phyloP scores from a whole-genome alignment of 768 basidiomycete species.

The Boletus sensibilis region DNA sequence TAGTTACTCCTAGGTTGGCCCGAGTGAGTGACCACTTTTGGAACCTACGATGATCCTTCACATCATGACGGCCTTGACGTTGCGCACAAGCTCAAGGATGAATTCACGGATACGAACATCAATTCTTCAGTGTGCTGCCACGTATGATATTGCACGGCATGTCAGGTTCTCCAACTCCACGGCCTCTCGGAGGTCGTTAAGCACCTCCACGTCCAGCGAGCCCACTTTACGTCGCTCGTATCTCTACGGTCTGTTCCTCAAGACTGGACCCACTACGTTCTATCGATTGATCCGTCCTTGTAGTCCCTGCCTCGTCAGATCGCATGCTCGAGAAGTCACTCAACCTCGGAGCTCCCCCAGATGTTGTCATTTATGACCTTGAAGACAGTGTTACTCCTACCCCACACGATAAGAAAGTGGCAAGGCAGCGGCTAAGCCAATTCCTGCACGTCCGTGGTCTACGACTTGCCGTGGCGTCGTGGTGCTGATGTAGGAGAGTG shows the following conservation, averaged over 20 bases:
- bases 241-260: slow-evolving; percentile 47
- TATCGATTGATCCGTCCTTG: not conserved
- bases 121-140: not conserved
- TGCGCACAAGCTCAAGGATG: slow-evolving; percentile 7
- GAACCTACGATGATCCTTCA: not conserved
- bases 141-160: not conserved
- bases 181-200: slow-evolving; percentile 10
- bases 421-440: slow-evolving; percentile 50
- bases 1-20: not conserved
- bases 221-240: slow-evolving; percentile 50
- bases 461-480: not conserved
- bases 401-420: slow-evolving; percentile 53
- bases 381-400: slow-evolving; percentile 81
- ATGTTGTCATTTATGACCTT: slow-evolving; percentile 83
- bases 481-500: slow-evolving; percentile 20
- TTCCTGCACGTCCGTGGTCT: slow-evolving; percentile 53
- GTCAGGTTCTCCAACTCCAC: not conserved
- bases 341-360: slow-evolving; percentile 46
- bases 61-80: not conserved
- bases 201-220: slow-evolving; percentile 18
- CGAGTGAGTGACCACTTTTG: not conserved
- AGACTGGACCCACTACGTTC: not conserved
- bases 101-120: not conserved
- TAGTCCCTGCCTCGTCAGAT: slow-evolving; percentile 78
- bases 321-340: slow-evolving; percentile 82